Conservation (phyloP, 306 rosid genomes). For the Purshia tridentata region DNA sequence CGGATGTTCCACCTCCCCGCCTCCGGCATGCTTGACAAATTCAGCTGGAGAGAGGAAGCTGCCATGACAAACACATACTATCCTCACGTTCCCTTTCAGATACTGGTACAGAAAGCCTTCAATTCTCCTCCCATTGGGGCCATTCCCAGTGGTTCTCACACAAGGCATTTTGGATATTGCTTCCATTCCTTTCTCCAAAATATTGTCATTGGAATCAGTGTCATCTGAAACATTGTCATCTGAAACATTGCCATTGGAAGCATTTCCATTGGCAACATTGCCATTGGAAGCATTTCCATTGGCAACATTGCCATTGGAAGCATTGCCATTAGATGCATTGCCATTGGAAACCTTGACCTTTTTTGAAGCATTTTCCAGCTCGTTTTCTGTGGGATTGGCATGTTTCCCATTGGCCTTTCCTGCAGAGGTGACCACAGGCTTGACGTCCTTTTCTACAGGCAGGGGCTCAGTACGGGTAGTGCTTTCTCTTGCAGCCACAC, state of each 20-base stretch:
- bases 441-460: not conserved
- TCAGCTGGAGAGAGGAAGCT: slow-evolving; percentile 57
- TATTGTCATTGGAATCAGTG: no score
- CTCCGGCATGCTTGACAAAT: slow-evolving; percentile 71
- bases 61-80: slow-evolving; percentile 75
- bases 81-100: slow-evolving; percentile 40
- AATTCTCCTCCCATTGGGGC: slow-evolving; percentile 52
- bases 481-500: no score
- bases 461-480: not conserved
- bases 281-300: no score
- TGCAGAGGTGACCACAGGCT: not conserved
- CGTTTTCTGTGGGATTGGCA: slow-evolving; percentile 6
- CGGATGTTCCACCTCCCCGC: slow-evolving; percentile 51
- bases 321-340: not conserved
- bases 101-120: slow-evolving; percentile 59
- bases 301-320: no score
- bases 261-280: no score
- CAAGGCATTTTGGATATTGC: slow-evolving; percentile 45
- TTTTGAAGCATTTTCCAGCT: slow-evolving; percentile 28
- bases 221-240: not conserved
- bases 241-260: slow-evolving; percentile 12
- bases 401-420: not conserved
- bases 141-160: slow-evolving; percentile 38
- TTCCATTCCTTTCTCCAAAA: slow-evolving; percentile 24
- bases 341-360: slow-evolving; percentile 17